Percentiles rank a stretch among this genome's conserved stretches.
Evolutionary conservation across 148 eudicot genomes (phyloP).

Genomic region (Chenopodium suecicum): DNA sequence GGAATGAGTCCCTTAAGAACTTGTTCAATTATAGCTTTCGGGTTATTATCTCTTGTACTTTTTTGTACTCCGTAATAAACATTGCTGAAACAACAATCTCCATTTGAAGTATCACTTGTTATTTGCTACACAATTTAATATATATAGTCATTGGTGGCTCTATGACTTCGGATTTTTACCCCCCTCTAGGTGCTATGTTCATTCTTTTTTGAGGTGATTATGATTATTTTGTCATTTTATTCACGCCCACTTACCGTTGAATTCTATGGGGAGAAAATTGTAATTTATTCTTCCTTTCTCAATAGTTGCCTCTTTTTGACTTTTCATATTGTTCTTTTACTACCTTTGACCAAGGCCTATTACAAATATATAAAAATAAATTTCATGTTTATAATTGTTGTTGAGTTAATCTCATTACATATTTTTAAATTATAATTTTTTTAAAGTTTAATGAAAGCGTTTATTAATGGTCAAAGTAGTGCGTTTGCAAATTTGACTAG

Average conservation of each 20-base stretch:
- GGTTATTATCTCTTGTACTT: not conserved
- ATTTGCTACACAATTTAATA: not conserved
- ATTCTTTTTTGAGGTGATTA: not conserved
- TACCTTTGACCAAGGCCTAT: too few relatives aligned
- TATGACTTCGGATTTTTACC: not conserved
- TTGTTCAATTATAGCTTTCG: not conserved
- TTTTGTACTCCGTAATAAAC: not conserved
- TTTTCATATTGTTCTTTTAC: too few relatives aligned
- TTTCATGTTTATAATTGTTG: too few relatives aligned
- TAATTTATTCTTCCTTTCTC: too few relatives aligned
- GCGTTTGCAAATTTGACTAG: too few relatives aligned
- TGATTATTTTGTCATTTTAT: not conserved
- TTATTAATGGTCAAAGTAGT: too few relatives aligned
- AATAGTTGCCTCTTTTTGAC: too few relatives aligned
- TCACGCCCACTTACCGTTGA: not conserved
- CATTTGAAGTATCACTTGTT: not conserved
- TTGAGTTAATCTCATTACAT: too few relatives aligned
- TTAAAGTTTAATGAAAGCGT: too few relatives aligned
- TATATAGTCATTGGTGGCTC: not conserved
- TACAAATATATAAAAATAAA: too few relatives aligned
- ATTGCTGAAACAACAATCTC: not conserved
- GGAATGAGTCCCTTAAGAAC: not conserved
- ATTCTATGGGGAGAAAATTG: not conserved
- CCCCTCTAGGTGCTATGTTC: not conserved
- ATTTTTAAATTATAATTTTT: too few relatives aligned